Base-by-base conservation (phyloP, 2,329 filamentous ascomycete species). In the Aaosphaeria pasadenensis region DNA sequence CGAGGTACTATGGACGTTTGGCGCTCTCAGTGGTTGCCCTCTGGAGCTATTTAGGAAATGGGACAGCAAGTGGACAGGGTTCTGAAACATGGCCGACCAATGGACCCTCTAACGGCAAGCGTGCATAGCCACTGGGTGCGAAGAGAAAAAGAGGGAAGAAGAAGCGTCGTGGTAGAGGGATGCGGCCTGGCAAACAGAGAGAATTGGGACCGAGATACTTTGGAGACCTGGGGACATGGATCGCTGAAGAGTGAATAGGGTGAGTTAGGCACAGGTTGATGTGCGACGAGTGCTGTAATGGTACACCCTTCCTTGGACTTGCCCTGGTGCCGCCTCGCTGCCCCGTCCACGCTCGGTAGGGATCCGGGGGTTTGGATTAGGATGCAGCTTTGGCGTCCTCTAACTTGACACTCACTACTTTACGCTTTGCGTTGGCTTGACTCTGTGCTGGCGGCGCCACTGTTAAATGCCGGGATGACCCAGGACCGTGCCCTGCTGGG, bases 11-110 rank as follows among this genome's bases (percentile, higher is more conserved):
- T 57, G 52, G 51, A 39, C 42, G 48, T 52, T 67, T 60, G 51
- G 57, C 48, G 53, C 54, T 66, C 49, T 69, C 49, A 71, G 58
- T 72, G 67, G 70, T 67, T 59, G 67, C 52, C 54, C 48, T 54
- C 56, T 51, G 57, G 57, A 65, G 65, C 69, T 70, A 69, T 64
- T 67, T 60, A 55, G 53, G 50, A 62, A 53, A 57, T 55, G 55
- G 56, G 47, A 57, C 56, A 62, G 63, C 58, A 57, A 60, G 53
- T 57, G 52, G 57, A 52, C 66, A 67, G 66, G 64, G 67, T 59
- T 48, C 51, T 71, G 68, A 71, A 70, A 71, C 66, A 66, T 56
- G 54, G 57, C 57, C 59, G 58, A 60, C 67, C 67, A 70, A 69
- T 69, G 53, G 58, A 51, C 66, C 56, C 46, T 52, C 58, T 50